Evolutionary conservation across 2,329 filamentous ascomycete genomes (phyloP).

Genomic region (Xylariales sp.): DNA sequence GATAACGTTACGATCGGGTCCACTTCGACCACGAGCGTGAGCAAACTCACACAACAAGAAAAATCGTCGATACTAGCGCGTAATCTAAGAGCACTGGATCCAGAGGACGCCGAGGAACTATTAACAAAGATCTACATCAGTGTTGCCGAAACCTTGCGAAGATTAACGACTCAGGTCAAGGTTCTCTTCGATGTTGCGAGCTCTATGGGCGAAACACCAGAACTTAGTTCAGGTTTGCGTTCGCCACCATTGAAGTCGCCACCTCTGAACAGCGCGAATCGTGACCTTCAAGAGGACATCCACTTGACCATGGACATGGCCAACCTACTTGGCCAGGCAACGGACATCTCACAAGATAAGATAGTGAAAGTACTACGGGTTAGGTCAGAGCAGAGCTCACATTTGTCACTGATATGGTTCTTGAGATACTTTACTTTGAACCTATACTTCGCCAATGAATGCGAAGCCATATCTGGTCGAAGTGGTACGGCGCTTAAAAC

Average conservation of each 20-base stretch:
- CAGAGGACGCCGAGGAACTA: constrained; percentile 79
- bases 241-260: constrained; percentile 46
- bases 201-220: constrained; percentile 48
- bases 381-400: constrained; percentile 66
- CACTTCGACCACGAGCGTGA: constrained; percentile 68
- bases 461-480: constrained; percentile 76
- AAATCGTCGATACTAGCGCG: constrained; percentile 84
- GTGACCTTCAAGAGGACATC: constrained; percentile 63
- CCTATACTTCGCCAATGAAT: constrained; percentile 78
- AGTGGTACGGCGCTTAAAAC: constrained; percentile 72
- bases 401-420: constrained; percentile 64
- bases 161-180: constrained; percentile 87
- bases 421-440: constrained; percentile 80
- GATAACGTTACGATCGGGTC: constrained; percentile 89
- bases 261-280: constrained; percentile 43
- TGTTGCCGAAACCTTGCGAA: constrained; percentile 79
- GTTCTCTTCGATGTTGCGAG: constrained; percentile 92
- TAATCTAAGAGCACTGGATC: constrained; percentile 78
- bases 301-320: constrained; percentile 73
- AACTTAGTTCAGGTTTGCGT: constrained; percentile 32
- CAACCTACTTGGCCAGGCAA: constrained; percentile 72
- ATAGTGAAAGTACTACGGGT: constrained; percentile 73
- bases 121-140: constrained; percentile 79
- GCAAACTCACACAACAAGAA: constrained; percentile 72
- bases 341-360: constrained; percentile 75